These are phyloP conservation scores for Cladorrhinum samala DNA, from an alignment of 495 filamentous ascomycete genomes.

Conservation along the genomic window DNA sequence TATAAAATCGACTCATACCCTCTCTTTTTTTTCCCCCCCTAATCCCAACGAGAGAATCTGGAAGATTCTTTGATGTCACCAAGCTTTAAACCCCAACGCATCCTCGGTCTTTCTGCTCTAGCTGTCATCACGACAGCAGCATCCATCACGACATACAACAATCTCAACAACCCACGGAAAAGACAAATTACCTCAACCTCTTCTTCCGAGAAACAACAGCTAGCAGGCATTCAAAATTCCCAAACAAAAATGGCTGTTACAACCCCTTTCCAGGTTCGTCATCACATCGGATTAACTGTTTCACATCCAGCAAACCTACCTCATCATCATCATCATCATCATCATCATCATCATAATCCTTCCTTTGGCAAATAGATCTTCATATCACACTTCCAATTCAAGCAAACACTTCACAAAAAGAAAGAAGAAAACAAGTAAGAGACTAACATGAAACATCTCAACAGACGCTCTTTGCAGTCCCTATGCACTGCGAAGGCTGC, in stretches of 20 bases:
- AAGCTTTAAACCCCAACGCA: not conserved
- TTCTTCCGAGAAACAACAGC: not conserved
- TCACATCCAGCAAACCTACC: not conserved
- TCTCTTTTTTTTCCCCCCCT: no score
- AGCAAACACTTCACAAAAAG: no score
- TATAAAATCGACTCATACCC: no score
- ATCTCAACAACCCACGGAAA: not conserved
- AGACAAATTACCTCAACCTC: not conserved
- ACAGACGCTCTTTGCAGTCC: constrained; percentile 91
- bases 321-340: not conserved
- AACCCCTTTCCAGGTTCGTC: constrained; percentile 42
- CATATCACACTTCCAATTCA: not conserved
- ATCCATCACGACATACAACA: not conserved
- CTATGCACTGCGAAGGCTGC: constrained; percentile 83
- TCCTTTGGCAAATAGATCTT: not conserved
- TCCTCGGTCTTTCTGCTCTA: not conserved
- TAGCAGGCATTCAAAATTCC: not conserved
- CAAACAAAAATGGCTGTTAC: constrained; percentile 27
- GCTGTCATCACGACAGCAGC: not conserved
- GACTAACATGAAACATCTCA: constrained; percentile 17
- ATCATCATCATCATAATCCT: not conserved
- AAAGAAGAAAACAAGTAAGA: not conserved
- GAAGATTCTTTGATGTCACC: no score
- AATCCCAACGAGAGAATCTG: no score
- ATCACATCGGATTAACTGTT: not conserved